Conservation (phyloP, 2,329 filamentous ascomycete species). For the Hypoxylon sp. region DNA sequence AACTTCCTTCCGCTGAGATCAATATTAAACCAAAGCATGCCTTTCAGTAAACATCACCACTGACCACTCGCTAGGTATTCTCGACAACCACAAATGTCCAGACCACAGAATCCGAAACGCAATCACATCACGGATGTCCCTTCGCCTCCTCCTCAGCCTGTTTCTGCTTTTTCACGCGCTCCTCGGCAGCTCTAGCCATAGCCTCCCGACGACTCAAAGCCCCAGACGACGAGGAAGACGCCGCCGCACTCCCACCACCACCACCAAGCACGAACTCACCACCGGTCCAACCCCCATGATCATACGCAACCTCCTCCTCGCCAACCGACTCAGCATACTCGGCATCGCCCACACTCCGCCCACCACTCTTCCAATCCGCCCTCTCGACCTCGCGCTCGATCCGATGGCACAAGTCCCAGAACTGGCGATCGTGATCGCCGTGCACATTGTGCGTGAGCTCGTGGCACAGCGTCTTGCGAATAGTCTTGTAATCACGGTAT, state of each 20-base stretch:
- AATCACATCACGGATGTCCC: constrained; percentile 2
- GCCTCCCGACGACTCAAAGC: constrained; percentile 76
- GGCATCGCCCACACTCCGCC: constrained; percentile 71
- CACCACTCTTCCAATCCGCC: constrained; percentile 80
- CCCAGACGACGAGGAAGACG: constrained; percentile 38
- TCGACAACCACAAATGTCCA: too few species aligned
- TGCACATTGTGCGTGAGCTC: constrained; percentile 94
- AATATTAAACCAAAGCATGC: background rate
- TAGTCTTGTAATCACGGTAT: constrained; percentile 90
- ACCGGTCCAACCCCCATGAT: constrained; percentile 80
- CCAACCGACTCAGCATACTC: constrained; percentile 65
- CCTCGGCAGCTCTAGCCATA: constrained; percentile 77
- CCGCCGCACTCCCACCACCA: constrained; percentile 48
- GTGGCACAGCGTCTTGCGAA: constrained; percentile 91
- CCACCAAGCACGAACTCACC: constrained; percentile 79
- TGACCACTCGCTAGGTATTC: too few species aligned
- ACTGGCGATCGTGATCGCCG: constrained; percentile 82
- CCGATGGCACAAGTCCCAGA: constrained; percentile 87
- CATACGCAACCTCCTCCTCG: constrained; percentile 65
- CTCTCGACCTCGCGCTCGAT: constrained; percentile 87
- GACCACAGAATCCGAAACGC: too few species aligned
- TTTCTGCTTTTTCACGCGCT: constrained; percentile 61
- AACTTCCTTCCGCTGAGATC: background rate
- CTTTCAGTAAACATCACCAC: too few species aligned
- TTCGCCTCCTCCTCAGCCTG: constrained; percentile 37